Evolutionary conservation across 2,329 filamentous ascomycete species (phyloP), one percentile per base, ranked within the genome.

Genomic region (Helicocarpus griseus): DNA sequence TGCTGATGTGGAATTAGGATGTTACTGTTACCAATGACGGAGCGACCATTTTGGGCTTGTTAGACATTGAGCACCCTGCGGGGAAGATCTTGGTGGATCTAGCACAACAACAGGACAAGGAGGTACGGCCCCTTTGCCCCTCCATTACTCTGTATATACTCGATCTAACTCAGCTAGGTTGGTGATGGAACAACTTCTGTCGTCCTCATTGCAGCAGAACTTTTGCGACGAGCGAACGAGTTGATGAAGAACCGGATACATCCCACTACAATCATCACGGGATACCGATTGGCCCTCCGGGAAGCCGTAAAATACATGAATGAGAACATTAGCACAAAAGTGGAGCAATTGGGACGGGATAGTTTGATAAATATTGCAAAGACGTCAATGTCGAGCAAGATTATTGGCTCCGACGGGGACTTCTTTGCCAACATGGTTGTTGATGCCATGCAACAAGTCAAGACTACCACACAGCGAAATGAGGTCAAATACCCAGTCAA

Each of bases 201-300:
- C 48, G 93, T 98, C 53, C 81, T 98, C 61, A 96, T 98, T 70
- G 93, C 93, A 49, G 88, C 93, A 55, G 93, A 98, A 77, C 85
- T 98, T 59, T 77, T 98, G 65, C 83, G 87, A 69, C 81, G 93
- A 72, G 93, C 84, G 57, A 98, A 98, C 77, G 93, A 98, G 75
- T 81, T 98, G 60, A 94, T 97, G 87, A 96, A 93, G 79, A 98
- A 97, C 81, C 87, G 90, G 70, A 98, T 98, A 81, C 93, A 98
- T 75, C 94, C 93, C 52, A 98, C 93, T 24, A 98, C 94, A 55
- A 97, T 98, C 73, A 98, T 98, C 69, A 97, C 89, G 56, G 93
- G 93, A 64, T 98, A 98, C 80, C 82, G 93, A 65, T 81, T 98
- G 64, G 93, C 93, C 55, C 80, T 98, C 60, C 82, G 93, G 65